A percentile compares a stretch with the other conserved stretches of the same genome.
These are phyloP conservation scores for Cladobotryum mycophilum DNA, from an alignment of 2,329 filamentous ascomycete species.

Conservation along the genomic window DNA sequence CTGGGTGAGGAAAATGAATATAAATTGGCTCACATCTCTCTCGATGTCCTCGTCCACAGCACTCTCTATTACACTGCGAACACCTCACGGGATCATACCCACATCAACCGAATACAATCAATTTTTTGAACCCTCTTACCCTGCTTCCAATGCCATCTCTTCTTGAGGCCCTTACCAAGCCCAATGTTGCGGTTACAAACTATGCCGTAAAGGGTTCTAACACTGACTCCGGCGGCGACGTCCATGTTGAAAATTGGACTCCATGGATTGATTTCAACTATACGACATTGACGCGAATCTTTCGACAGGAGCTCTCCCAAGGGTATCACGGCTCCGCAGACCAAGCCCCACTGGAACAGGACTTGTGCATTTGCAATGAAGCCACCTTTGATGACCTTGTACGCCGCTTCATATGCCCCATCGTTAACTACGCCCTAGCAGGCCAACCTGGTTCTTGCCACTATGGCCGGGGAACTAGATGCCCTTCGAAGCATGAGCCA, in stretches of 20 bases:
- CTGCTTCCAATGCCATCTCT: neutral
- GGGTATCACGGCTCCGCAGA: neutral
- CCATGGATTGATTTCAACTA: neutral
- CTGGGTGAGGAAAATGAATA: too few species aligned
- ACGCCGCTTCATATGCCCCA: neutral
- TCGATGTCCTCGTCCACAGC: too few species aligned
- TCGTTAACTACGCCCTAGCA: neutral
- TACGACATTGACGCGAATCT: neutral
- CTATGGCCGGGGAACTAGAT: neutral
- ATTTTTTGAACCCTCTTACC: neutral
- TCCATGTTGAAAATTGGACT: neutral
- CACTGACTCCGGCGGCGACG: neutral
- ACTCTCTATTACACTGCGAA: too few species aligned
- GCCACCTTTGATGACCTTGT: neutral
- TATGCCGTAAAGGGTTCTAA: neutral
- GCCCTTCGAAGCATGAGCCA: neutral
- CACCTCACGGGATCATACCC: too few species aligned
- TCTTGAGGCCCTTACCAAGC: neutral
- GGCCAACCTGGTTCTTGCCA: neutral
- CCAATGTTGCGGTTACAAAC: neutral
- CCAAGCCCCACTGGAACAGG: neutral
- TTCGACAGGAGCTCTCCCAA: neutral
- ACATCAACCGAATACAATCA: too few species aligned
- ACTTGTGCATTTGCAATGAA: neutral
- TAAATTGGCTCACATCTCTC: too few species aligned